A percentile compares a stretch with the other conserved stretches of the same genome.
Conservation (phyloP, 495 filamentous ascomycete genomes). For the Penicillium manginii region DNA sequence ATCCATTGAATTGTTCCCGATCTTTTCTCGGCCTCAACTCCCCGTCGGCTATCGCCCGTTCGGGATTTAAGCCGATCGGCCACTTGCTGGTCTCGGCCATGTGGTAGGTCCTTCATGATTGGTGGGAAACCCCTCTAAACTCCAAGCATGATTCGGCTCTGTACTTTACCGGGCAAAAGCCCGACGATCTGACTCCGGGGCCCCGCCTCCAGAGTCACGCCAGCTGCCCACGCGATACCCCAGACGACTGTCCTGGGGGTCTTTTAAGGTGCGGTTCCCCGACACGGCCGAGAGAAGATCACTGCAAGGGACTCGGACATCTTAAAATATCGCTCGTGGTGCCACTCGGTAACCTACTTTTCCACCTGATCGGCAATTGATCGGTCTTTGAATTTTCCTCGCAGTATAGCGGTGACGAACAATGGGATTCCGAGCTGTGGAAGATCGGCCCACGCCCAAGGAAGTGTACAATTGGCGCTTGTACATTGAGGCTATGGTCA, state of each 20-base stretch:
- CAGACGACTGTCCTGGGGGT: neutral
- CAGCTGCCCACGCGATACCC: neutral
- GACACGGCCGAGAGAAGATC: slow-evolving; percentile 5
- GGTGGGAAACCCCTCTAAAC: neutral
- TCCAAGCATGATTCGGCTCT: neutral
- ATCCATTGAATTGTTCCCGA: neutral
- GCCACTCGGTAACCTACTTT: slow-evolving; percentile 11
- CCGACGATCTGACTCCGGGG: neutral
- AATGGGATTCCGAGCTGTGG: slow-evolving; percentile 35
- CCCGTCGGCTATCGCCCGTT: slow-evolving; percentile 7
- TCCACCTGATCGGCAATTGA: slow-evolving; percentile 5
- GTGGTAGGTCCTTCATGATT: neutral
- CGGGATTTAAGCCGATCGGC: slow-evolving; percentile 4
- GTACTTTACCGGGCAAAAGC: neutral
- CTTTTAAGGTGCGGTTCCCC: slow-evolving; percentile 2
- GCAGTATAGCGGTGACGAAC: slow-evolving; percentile 1
- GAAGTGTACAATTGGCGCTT: slow-evolving; percentile 71
- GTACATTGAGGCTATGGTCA: slow-evolving; percentile 56
- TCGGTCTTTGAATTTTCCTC: slow-evolving; percentile 1
- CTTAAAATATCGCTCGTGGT: slow-evolving; percentile 15
- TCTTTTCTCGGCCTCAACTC: neutral
- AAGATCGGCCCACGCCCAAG: slow-evolving; percentile 61
- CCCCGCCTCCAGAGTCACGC: slow-evolving; percentile 5
- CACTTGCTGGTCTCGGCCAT: neutral
- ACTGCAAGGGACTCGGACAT: neutral